These are phyloP conservation scores for Suhomyces sp. DNA, from an alignment of 805 yeast species.

Conservation along the genomic window DNA sequence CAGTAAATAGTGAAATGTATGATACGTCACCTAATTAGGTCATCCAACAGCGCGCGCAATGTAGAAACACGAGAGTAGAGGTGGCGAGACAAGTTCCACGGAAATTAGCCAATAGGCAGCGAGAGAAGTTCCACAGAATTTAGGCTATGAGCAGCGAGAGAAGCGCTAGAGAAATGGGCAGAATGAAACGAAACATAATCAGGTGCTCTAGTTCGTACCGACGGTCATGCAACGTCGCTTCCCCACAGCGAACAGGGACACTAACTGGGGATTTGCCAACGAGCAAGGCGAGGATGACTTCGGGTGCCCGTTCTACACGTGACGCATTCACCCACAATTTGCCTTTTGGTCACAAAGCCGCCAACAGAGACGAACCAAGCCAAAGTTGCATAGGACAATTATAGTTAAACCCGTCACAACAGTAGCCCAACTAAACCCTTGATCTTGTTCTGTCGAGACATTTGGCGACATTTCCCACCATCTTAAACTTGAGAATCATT, in stretches of 20 bases:
- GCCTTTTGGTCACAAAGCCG: neutral
- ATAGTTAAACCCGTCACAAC: neutral
- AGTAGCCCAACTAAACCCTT: neutral
- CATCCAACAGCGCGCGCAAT: neutral
- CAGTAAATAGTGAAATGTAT: neutral
- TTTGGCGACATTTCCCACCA: neutral
- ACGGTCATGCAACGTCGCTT: neutral
- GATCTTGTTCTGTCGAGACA: neutral
- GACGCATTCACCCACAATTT: neutral
- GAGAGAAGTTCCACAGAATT: no score
- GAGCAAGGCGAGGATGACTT: neutral
- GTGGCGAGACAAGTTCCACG: no score
- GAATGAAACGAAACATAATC: neutral
- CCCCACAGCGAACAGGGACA: neutral
- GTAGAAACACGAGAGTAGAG: neutral
- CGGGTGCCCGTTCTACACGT: neutral
- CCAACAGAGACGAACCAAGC: neutral
- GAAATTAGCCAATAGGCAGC: no score
- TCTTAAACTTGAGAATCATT: neutral
- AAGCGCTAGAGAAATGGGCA: neutral
- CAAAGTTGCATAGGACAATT: neutral
- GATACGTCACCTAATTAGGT: neutral
- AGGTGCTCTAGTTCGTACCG: neutral
- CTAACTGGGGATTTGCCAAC: neutral
- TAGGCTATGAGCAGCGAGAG: no score